Percentiles rank a stretch among this genome's conserved stretches.
These are phyloP conservation scores for Stagonosporopsis vannaccii DNA, from an alignment of 2,329 filamentous ascomycete genomes.

Conservation along the genomic window DNA sequence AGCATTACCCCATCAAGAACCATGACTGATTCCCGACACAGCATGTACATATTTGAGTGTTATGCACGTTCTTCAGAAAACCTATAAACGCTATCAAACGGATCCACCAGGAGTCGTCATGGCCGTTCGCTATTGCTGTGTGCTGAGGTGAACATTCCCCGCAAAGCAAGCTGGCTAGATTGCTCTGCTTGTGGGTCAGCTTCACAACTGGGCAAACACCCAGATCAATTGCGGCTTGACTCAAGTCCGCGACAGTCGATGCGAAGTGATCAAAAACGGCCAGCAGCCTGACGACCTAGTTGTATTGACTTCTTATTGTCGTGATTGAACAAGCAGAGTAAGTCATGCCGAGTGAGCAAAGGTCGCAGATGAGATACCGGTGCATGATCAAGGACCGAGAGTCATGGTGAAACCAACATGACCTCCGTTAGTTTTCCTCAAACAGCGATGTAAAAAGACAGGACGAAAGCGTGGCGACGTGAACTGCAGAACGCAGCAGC, in stretches of 20 bases:
- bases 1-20: too few species aligned
- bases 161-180: not conserved
- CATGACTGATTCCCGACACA: too few species aligned
- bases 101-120: not conserved
- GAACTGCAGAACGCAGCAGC: not conserved
- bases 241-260: not conserved
- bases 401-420: not conserved
- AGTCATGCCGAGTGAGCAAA: not conserved
- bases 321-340: not conserved
- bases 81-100: not conserved
- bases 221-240: not conserved
- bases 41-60: too few species aligned
- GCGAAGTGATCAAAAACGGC: not conserved
- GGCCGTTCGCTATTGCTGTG: not conserved
- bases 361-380: constrained; percentile 1
- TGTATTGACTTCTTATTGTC: not conserved
- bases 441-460: not conserved
- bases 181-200: not conserved
- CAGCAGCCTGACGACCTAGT: not conserved
- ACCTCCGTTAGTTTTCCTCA: not conserved
- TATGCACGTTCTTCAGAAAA: too few species aligned
- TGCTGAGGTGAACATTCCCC: too few species aligned
- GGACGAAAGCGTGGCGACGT: not conserved
- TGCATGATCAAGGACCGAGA: constrained; percentile 5
- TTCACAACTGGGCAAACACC: too few species aligned